A percentile compares a stretch with the other conserved stretches of the same genome.
phyloP scores from a whole-genome alignment of 129 eudicot genomes.

The Arctium lappa region DNA sequence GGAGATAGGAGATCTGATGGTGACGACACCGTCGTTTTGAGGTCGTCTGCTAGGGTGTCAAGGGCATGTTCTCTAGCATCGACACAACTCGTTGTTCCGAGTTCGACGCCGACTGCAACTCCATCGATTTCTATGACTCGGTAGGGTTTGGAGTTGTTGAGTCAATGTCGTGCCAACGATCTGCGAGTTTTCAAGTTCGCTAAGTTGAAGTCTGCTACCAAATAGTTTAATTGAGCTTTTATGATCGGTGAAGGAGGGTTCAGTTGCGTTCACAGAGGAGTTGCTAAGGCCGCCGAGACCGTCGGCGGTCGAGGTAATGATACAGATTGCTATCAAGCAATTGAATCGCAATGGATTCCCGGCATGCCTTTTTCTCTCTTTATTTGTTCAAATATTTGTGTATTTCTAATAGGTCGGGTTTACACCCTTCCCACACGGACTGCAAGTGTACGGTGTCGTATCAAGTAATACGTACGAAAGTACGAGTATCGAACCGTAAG shows the following conservation, averaged over 20 bases:
- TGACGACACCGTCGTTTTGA: constrained; percentile 32
- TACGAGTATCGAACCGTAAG: too few relatives aligned
- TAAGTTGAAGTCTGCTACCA: constrained; percentile 62
- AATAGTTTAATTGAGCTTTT: constrained; percentile 48
- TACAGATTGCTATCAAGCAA: constrained; percentile 66
- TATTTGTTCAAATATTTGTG: neutral
- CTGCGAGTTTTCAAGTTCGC: constrained; percentile 48
- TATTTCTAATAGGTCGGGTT: too few relatives aligned
- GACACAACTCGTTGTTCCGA: constrained; percentile 51
- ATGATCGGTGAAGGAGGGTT: constrained; percentile 80
- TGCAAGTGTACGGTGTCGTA: too few relatives aligned
- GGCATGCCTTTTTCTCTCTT: constrained; percentile 44
- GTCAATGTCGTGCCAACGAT: constrained; percentile 50
- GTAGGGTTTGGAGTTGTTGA: constrained; percentile 39
- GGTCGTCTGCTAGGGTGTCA: constrained; percentile 46
- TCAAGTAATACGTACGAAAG: too few relatives aligned
- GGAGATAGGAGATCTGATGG: constrained; percentile 33
- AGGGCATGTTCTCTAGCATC: constrained; percentile 59
- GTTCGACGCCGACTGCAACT: constrained; percentile 45
- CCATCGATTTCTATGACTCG: constrained; percentile 41
- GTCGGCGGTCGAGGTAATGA: constrained; percentile 11
- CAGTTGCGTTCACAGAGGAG: constrained; percentile 67
- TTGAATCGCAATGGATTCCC: constrained; percentile 84
- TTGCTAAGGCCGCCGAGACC: constrained; percentile 14
- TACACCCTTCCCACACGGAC: too few relatives aligned